Percentiles rank a stretch among this genome's conserved stretches.
Evolutionary conservation across 257 asterid genomes (phyloP).

Genomic region (Perilla frutescens): DNA sequence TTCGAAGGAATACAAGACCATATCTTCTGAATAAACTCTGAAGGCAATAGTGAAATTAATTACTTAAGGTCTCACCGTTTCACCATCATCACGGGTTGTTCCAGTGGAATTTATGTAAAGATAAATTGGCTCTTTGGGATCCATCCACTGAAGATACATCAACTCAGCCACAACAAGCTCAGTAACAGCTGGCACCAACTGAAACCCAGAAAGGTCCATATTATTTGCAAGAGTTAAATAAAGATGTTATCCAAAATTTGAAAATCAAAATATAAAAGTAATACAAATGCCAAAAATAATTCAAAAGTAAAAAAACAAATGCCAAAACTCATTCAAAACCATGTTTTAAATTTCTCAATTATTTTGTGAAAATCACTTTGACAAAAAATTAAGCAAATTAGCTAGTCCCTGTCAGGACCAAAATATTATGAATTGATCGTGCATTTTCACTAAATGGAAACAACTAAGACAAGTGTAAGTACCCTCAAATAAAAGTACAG

Average conservation of each 20-base stretch:
- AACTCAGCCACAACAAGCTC: slow-evolving; percentile 88
- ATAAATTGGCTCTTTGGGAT: slow-evolving; percentile 83
- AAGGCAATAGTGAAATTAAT: slow-evolving; percentile 14
- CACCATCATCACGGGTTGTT: slow-evolving; percentile 95
- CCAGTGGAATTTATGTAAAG: slow-evolving; percentile 95
- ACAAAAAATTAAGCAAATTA: slow-evolving; percentile 9
- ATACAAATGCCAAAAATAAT: slow-evolving; percentile 10
- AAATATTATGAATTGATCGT: neutral
- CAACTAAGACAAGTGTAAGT: slow-evolving; percentile 1
- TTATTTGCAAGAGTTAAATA: slow-evolving; percentile 19
- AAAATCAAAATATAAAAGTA: neutral
- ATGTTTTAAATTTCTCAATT: neutral
- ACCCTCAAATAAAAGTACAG: neutral
- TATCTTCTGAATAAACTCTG: slow-evolving; percentile 20
- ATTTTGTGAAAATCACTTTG: neutral
- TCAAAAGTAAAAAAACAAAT: neutral
- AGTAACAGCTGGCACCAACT: slow-evolving; percentile 95
- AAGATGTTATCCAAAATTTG: neutral
- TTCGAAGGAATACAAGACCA: slow-evolving; percentile 10
- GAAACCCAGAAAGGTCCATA: slow-evolving; percentile 38
- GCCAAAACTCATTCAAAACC: neutral
- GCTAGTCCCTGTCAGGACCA: slow-evolving; percentile 1
- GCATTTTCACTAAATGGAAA: neutral
- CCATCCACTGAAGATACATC: slow-evolving; percentile 91
- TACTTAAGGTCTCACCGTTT: slow-evolving; percentile 62